Conservation (phyloP, 2,329 filamentous ascomycete species). For the Fusarium sp. region DNA sequence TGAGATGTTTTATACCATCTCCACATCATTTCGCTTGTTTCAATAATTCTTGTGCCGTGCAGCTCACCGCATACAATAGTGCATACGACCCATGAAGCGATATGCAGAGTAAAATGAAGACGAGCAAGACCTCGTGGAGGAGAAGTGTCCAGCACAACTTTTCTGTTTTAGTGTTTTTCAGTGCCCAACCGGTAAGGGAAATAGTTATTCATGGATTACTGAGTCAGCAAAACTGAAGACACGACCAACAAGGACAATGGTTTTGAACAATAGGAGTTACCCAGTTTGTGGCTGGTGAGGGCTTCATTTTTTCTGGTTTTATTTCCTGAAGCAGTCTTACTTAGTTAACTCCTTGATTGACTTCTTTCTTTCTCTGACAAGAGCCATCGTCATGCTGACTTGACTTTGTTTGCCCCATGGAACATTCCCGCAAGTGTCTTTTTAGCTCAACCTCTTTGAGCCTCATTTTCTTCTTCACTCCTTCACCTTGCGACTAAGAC, state of each 20-base stretch:
- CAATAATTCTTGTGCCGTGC: slow-evolving; percentile 30
- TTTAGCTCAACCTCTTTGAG: slow-evolving; percentile 7
- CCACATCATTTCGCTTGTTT: slow-evolving; percentile 42
- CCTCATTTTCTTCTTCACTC: neutral
- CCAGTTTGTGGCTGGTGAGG: slow-evolving; percentile 29
- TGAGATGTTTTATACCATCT: slow-evolving; percentile 26
- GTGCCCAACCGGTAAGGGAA: neutral
- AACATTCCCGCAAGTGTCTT: slow-evolving; percentile 13
- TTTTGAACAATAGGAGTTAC: slow-evolving; percentile 20
- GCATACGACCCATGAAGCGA: slow-evolving; percentile 34
- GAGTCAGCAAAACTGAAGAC: slow-evolving; percentile 10
- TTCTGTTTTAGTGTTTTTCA: neutral
- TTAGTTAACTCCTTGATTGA: slow-evolving; percentile 1
- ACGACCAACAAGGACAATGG: slow-evolving; percentile 18
- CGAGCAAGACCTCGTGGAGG: slow-evolving; percentile 8
- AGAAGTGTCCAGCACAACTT: slow-evolving; percentile 22
- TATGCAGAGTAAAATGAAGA: slow-evolving; percentile 44
- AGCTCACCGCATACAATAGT: slow-evolving; percentile 37
- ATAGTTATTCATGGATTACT: slow-evolving; percentile 17
- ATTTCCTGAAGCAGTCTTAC: neutral
- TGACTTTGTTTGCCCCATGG: slow-evolving; percentile 19
- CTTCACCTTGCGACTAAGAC: neutral
- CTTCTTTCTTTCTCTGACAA: slow-evolving; percentile 8
- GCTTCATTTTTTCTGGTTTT: slow-evolving; percentile 12
- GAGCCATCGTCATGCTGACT: slow-evolving; percentile 15